Evolutionary conservation across 495 filamentous ascomycete species (phyloP), one percentile per base, ranked within the genome.

Genomic region (Polyplosphaeria fusca): DNA sequence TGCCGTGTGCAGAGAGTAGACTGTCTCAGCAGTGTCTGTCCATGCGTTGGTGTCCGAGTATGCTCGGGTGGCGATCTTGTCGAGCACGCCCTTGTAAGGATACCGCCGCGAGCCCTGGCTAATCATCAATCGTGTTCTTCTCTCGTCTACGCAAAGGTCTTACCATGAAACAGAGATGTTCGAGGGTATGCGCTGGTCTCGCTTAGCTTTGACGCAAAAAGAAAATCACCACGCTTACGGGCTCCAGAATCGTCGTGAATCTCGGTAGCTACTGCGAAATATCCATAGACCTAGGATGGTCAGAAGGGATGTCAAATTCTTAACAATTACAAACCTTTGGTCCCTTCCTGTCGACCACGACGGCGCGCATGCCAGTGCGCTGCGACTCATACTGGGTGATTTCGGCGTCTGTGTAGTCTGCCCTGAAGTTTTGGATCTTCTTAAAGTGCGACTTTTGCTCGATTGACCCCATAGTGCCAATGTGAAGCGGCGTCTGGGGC

Each of bases 11-110:
- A 99, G 79, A 1, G 89, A 94, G 71, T 99, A 99, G 1, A 88
- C 92, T n/a, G 94, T 99, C 58, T 96, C 89, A 65, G 96, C 92
- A 27, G 87, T 91, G 24, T 83, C 85, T 5, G 93, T 99, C 89
- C 90, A 97, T 1, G 93, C 93, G 72, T 99, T 99, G 27, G 92
- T 99, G 58, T 77, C 80, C 14, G 91, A 95, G 71, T 97, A 99
- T 1, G 91, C 88, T 50, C 93, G 81, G 9, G 88, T 92, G 11
- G 94, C 89, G 50, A 97, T 79, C 73, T 92, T 95, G 69, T 97
- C 93, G 12, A 99, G 76, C 20, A 97, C 80, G 0, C 94, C 93
- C 69, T 96, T 96, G 72, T 96, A 98, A 30, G 77, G 81, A 74
- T 94, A 97, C 70, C 80, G 91, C 68, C 88, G 91, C 23, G 93